A percentile compares a stretch with the other conserved stretches of the same genome.
Conservation (phyloP, 176 grass and related monocot genomes). For the Elymus sibiricus region DNA sequence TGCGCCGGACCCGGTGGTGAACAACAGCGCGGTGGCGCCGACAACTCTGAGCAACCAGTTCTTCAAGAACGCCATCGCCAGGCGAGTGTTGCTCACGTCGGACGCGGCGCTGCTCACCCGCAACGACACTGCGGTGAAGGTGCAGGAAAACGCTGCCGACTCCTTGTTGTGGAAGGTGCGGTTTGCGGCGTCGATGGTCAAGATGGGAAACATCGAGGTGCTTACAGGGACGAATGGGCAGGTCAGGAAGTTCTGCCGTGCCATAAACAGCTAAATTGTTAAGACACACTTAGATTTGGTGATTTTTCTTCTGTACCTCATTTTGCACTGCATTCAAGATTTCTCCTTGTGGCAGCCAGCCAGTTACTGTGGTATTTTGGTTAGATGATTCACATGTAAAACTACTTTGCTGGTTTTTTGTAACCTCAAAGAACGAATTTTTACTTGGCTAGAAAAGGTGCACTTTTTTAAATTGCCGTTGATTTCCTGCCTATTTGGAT, state of each 20-base stretch:
- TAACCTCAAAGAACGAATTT: neutral
- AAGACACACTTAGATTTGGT: no score
- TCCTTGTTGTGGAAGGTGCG: neutral
- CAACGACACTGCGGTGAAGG: neutral
- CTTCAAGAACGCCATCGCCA: neutral
- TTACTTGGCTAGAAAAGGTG: neutral
- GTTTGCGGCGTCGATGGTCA: constrained; percentile 42
- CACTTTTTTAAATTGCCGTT: no score
- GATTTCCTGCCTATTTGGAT: no score
- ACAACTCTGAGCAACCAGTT: constrained; percentile 22
- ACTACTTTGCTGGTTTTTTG: neutral
- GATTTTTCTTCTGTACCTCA: neutral
- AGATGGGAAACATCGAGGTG: constrained; percentile 42
- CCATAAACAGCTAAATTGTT: neutral
- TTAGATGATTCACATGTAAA: neutral
- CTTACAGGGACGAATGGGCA: constrained; percentile 22
- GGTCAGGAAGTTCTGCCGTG: constrained; percentile 35
- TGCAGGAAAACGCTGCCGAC: neutral
- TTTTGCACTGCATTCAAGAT: neutral
- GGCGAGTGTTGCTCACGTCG: constrained; percentile 30
- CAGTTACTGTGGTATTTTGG: neutral
- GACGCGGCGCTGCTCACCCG: constrained; percentile 32
- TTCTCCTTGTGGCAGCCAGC: no score
- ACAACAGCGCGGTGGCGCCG: constrained; percentile 21
- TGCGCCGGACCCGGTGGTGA: constrained; percentile 8